Base-by-base conservation (phyloP, 1,284 basidiomycete genomes). In the Sporisorium reilianum region DNA sequence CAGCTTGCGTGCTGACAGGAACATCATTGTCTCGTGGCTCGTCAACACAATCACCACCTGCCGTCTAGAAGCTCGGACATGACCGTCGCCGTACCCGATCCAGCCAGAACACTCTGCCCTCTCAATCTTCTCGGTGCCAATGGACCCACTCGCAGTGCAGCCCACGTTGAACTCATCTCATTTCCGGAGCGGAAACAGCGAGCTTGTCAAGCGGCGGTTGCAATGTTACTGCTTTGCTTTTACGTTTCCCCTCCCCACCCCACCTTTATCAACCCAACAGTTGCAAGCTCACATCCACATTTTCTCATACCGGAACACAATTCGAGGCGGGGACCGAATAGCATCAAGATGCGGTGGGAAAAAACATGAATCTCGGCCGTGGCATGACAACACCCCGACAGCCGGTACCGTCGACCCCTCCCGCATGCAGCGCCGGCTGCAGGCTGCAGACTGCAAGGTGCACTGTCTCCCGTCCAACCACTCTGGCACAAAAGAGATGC, bases 251-350 rank as follows among this genome's bases (percentile, higher is more conserved):
- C n/a, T n/a, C n/a, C n/a, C n/a, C n/a, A n/a, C 46, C 46, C 46
- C 46, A 48, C 46, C 18, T 32, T 11, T 11, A 48, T 30, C 45
- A n/a, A n/a, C n/a, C n/a, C n/a, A n/a, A n/a, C n/a, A n/a, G n/a
- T n/a, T n/a, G n/a, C n/a, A n/a, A n/a, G n/a, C n/a, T n/a, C n/a
- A n/a, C n/a, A 12, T 30, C 16, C 46, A 16, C 26, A 10, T 46
- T 45, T 46, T 20, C 46, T 48, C 46, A 48, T 48, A 18, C 28
- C 46, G 26, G 46, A 30, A 48, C 46, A 30, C 46, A 48, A 48
- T 30, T n/a, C 18, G 26, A 20, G 25, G 5, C 1, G 46, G 46
- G 26, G 46, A 48, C 6, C 38, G 20, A 38, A 38, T 11, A 12
- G 14, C 9, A 34, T 6, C 22, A 22, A 42, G 26, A 16, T 11